Conservation (phyloP, 345 rosid genomes). For the Lumnitzera racemosa region DNA sequence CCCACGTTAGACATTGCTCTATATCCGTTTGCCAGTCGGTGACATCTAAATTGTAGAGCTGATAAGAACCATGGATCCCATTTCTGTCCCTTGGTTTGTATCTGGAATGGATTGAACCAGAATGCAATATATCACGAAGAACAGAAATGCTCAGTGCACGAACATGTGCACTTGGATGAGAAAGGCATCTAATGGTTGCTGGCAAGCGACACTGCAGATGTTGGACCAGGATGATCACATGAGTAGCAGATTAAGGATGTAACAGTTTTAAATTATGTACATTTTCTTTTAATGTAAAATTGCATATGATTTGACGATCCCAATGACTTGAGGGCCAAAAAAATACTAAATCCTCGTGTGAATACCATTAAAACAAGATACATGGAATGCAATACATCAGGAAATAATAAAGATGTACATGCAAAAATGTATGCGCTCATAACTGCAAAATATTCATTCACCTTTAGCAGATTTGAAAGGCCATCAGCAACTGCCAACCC, state of each 20-base stretch:
- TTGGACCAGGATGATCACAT: not conserved
- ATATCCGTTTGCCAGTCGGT: constrained; percentile 79
- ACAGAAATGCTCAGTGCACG: constrained; percentile 88
- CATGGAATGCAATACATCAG: not conserved
- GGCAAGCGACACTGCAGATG: constrained; percentile 84
- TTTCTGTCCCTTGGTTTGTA: constrained; percentile 38
- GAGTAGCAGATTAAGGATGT: too few relatives aligned
- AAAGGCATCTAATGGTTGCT: constrained; percentile 73
- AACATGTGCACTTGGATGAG: constrained; percentile 93
- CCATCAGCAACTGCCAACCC: constrained; percentile 88
- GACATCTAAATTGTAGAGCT: constrained; percentile 37
- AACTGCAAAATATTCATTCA: constrained; percentile 14
- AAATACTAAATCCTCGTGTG: too few relatives aligned
- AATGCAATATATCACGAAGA: constrained; percentile 57
- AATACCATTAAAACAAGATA: too few relatives aligned
- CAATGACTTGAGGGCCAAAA: too few relatives aligned
- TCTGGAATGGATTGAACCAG: constrained; percentile 30
- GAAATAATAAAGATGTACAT: not conserved
- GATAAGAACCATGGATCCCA: constrained; percentile 40
- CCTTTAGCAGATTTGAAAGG: constrained; percentile 84
- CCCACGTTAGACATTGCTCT: constrained; percentile 79
- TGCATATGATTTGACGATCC: too few relatives aligned
- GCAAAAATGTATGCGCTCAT: not conserved
- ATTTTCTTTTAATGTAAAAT: too few relatives aligned
- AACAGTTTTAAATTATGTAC: too few relatives aligned